phyloP scores from a whole-genome alignment of 2,329 filamentous ascomycete genomes.

The Colletotrichum sp. region DNA sequence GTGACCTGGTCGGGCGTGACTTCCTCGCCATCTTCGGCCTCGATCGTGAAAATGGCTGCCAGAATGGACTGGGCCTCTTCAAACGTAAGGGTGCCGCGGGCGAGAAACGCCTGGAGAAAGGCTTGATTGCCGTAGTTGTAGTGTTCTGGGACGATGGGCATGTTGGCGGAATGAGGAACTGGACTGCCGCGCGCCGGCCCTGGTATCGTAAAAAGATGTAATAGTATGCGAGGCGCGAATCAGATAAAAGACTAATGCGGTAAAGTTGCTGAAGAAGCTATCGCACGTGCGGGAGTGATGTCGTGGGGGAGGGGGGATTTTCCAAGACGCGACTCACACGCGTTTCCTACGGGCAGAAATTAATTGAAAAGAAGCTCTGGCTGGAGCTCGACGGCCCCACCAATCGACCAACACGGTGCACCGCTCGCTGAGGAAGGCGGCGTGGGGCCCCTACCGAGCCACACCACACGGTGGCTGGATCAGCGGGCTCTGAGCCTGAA shows the following conservation, averaged over 20 bases:
- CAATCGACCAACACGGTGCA: neutral
- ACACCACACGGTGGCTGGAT: neutral
- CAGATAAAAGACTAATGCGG: neutral
- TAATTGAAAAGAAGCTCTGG: neutral
- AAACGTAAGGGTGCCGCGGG: slow-evolving; percentile 77
- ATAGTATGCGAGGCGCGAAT: neutral
- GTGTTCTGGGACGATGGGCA: slow-evolving; percentile 28
- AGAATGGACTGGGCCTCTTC: slow-evolving; percentile 76
- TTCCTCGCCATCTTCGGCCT: slow-evolving; percentile 39
- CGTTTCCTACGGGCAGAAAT: neutral
- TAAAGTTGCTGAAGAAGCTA: neutral
- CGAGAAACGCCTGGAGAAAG: slow-evolving; percentile 88
- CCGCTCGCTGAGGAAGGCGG: neutral
- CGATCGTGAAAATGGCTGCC: slow-evolving; percentile 73
- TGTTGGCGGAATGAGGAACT: neutral
- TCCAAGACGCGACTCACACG: neutral
- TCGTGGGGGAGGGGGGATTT: neutral
- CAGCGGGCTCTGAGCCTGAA: neutral
- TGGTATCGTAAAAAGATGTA: neutral
- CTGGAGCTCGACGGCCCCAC: neutral
- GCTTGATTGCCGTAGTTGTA: slow-evolving; percentile 76
- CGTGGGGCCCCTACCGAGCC: neutral
- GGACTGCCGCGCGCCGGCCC: neutral
- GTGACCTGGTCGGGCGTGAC: slow-evolving; percentile 68
- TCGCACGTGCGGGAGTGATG: neutral